Evolutionary conservation across 108 stramenopile genomes (phyloP).

Genomic region (Heterococcus sp.): DNA sequence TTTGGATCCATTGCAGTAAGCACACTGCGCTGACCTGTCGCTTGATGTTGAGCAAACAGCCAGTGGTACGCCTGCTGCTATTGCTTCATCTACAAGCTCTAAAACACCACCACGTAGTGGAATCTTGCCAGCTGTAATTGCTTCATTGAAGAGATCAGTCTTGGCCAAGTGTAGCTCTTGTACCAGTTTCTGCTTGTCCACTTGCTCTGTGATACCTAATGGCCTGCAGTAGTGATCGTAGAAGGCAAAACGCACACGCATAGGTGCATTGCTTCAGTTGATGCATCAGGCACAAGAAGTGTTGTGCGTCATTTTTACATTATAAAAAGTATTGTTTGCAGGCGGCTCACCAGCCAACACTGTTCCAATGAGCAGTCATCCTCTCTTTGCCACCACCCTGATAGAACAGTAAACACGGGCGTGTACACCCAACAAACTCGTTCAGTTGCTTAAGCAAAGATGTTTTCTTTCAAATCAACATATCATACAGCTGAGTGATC

Average conservation of each 20-base stretch:
- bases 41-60: slow-evolving; percentile 87
- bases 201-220: not conserved
- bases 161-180: slow-evolving; percentile 80
- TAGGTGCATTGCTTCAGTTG: too few relatives aligned
- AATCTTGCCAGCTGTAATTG: slow-evolving; percentile 68
- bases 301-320: too few relatives aligned
- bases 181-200: slow-evolving; percentile 54
- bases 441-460: too few relatives aligned
- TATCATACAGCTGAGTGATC: too few relatives aligned
- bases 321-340: too few relatives aligned
- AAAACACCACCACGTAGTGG: slow-evolving; percentile 83
- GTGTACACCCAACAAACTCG: too few relatives aligned
- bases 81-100: slow-evolving; percentile 77
- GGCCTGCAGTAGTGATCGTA: not conserved
- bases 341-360: slow-evolving; percentile 71
- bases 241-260: too few relatives aligned
- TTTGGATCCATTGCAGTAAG: too few relatives aligned
- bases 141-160: slow-evolving; percentile 83
- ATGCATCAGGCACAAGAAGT: too few relatives aligned
- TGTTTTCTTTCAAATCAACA: too few relatives aligned
- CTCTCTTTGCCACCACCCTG: slow-evolving; percentile 83
- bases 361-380: slow-evolving; percentile 81
- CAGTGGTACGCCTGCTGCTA: slow-evolving; percentile 62
- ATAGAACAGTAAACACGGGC: not conserved
- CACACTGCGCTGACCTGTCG: slow-evolving; percentile 60